Base-by-base conservation (phyloP, 352 stramenopile genomes). In the Pythium sukuiense region DNA sequence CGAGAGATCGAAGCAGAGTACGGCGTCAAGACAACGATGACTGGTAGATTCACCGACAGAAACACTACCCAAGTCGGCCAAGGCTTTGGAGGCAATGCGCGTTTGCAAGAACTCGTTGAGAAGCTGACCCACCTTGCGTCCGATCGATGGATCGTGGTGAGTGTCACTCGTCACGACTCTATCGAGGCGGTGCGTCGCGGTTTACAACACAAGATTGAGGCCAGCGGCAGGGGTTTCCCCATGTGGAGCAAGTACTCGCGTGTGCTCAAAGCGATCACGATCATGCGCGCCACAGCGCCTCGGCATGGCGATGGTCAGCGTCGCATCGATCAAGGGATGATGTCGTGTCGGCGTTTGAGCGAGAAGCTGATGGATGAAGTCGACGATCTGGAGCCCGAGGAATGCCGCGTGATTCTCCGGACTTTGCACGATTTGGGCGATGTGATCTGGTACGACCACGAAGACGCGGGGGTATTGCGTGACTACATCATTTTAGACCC, bases 391-490 rank as follows among this genome's bases (percentile, higher is more conserved):
- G 18, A 33, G 2, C 6, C 1, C 3, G 64, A 71, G 24, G 64
- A 65, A 24, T 71, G 64, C 33, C 41, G 16, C 14, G 39, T 14
- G 8, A 63, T 66, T 24, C 26, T 73, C 39, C 48, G 54, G 1
- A 63, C 49, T 0, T 39, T 73, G 9, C 55, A 73, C 48, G 61
- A 73, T 32, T 18, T 73, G 1, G 66, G 66, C 1, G 66, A 73
- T 16, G 8, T 73, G 9, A 33, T 73, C 9, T 73, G 66, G 66
- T 73, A 64, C 29, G 18, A 73, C 24, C 50, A 63, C 29, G 63
- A 65, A 18, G 41, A 27, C 2, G 35, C 50, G 1, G 63, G 63
- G 0, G 37, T 56, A 0, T 37, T 65, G 32, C 45, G 61, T 12
- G 63, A 70, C 12, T 52, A 24, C 0, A 41, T 65, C 11, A 65